Percentiles rank a stretch among this genome's conserved stretches.
These are phyloP conservation scores for Debaryomycetaceae sp. DNA, from an alignment of 1,139 yeast genomes.

Conservation along the genomic window DNA sequence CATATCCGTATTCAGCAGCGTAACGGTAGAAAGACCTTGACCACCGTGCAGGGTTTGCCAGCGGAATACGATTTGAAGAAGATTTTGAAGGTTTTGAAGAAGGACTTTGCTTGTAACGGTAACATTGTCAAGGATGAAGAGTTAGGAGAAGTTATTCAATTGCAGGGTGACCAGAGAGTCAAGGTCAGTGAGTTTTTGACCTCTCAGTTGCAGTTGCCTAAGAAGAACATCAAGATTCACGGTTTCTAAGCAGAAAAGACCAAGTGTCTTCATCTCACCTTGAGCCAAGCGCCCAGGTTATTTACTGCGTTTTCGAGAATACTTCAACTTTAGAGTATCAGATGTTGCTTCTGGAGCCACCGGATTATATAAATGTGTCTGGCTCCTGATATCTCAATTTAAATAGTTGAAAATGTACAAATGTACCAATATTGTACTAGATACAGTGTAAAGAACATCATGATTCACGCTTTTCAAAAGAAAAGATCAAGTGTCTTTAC, in stretches of 20 bases:
- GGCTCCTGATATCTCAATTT: background rate
- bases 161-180: slow-evolving; percentile 98
- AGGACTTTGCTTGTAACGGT: slow-evolving; percentile 98
- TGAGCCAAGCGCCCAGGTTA: background rate
- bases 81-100: slow-evolving; percentile 88
- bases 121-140: slow-evolving; percentile 96
- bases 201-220: slow-evolving; percentile 81
- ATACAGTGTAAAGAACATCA: no score
- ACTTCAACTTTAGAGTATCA: background rate
- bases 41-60: slow-evolving; percentile 98
- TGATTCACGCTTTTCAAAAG: no score
- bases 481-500: no score
- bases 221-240: slow-evolving; percentile 96
- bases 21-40: slow-evolving; percentile 98
- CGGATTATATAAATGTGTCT: background rate
- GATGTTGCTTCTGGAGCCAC: no score
- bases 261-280: background rate
- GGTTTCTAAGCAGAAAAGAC: slow-evolving; percentile 65
- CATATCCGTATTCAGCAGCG: slow-evolving; percentile 99
- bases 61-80: slow-evolving; percentile 92
- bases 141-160: slow-evolving; percentile 93
- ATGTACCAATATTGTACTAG: background rate
- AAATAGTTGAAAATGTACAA: background rate
- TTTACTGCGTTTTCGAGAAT: background rate
- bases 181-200: slow-evolving; percentile 94